Percentiles rank a stretch among this genome's conserved stretches.
Evolutionary conservation across 768 basidiomycete species (phyloP).

Genomic region (Boletus rubescentipes): DNA sequence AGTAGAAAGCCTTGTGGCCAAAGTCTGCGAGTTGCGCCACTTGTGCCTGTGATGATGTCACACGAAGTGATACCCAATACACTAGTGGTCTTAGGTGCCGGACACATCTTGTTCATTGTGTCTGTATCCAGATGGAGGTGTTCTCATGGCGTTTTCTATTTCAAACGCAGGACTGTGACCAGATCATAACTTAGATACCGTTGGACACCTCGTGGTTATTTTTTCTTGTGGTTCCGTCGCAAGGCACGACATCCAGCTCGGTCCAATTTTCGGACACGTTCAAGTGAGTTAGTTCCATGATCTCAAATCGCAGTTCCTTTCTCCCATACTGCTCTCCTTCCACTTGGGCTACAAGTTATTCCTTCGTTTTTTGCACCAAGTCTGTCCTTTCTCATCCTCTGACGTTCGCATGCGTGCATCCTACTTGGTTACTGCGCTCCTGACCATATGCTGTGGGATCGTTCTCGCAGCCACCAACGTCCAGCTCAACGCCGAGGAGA

Average conservation of each 20-base stretch:
- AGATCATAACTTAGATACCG: neutral
- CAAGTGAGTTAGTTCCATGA: neutral
- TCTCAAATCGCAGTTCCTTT: neutral
- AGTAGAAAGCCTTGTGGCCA: neutral
- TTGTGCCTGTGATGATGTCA: constrained; percentile 6
- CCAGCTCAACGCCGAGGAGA: constrained; percentile 12
- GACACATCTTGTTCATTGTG: neutral
- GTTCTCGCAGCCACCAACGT: constrained; percentile 12
- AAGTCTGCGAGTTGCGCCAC: neutral
- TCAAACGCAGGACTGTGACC: neutral
- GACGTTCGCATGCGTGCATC: constrained; percentile 9
- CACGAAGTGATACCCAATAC: no score
- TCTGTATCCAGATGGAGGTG: neutral
- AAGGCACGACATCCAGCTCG: neutral
- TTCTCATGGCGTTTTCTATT: neutral
- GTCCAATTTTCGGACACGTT: neutral
- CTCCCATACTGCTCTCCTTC: neutral
- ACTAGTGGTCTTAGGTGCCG: no score
- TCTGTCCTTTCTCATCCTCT: constrained; percentile 3
- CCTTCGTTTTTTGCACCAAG: neutral
- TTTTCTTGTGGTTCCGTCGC: constrained; percentile 6
- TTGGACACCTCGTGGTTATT: neutral
- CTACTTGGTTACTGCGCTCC: constrained; percentile 2
- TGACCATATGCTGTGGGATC: constrained; percentile 15
- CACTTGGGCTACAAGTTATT: neutral